Evolutionary conservation across 192 early-diverging fungal genomes (phyloP), one percentile per base, ranked within the genome.

Genomic region (Podila epigama): DNA sequence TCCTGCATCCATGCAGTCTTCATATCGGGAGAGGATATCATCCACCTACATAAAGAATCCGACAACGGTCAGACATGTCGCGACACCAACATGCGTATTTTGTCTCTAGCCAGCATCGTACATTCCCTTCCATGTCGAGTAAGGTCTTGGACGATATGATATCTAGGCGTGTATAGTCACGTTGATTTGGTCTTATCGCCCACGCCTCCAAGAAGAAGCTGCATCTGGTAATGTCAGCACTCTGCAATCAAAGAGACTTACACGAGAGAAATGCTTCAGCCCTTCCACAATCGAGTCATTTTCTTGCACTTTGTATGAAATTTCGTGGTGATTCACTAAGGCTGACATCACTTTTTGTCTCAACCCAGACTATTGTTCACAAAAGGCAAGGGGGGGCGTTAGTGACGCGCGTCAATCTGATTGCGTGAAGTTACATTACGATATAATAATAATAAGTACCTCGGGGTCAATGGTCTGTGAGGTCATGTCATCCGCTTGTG

Each of bases 241-340:
- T n/a, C 65, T 15, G 27, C 7, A 29, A 42, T 13, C 6, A 7
- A 29, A 22, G 44, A n/a, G n/a, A 54, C 51, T 39, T 57, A 67
- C 71, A 41, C 53, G 37, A n/a, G 61, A 77, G 50, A 77, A 68
- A 41, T 77, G 66, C n/a, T 59, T 27, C 33, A 77, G 29, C 28
- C 73, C 73, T 15, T 77, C 55, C 20, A 68, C 13, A 12, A 77
- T 53, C 28, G 60, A 54, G 25, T 63, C 57, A 53, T 51, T 68
- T 18, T 77, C 73, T n/a, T 77, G 73, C 2, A 68, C 66, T 20
- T 64, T 77, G 55, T 77, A 68, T 2, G 66, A 68, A 5, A 64
- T 57, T 32, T 77, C 73, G 27, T 77, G 66, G 28, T 77, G 66
- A 13, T 68, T 48, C 20, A 77, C 73, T 16, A 77, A 37, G 3